Evolutionary conservation across 805 yeast genomes (phyloP).

Genomic region (Phaffomyces antillensis): DNA sequence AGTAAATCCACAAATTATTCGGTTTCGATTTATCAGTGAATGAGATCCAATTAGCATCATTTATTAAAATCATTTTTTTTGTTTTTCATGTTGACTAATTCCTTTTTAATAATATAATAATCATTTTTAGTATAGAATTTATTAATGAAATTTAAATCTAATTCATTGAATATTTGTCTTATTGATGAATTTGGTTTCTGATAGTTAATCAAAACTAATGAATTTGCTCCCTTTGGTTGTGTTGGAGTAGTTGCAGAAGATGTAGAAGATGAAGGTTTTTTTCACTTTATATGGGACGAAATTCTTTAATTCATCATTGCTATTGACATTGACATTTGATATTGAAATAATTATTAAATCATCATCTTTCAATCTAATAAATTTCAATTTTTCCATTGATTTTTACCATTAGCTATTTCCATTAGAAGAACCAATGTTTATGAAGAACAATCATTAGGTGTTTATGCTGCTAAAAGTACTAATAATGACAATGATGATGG

Average conservation of each 20-base stretch:
- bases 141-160: slow-evolving; percentile 28
- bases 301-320: slow-evolving; percentile 41
- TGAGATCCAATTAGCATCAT: slow-evolving; percentile 57
- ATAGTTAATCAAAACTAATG: slow-evolving; percentile 41
- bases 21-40: slow-evolving; percentile 55
- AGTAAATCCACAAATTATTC: no score
- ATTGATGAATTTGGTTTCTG: slow-evolving; percentile 52
- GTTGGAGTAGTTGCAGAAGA: background rate
- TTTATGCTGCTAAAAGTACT: slow-evolving; percentile 40
- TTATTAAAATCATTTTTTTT: slow-evolving; percentile 49
- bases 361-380: slow-evolving; percentile 69
- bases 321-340: slow-evolving; percentile 37
- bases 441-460: slow-evolving; percentile 95
- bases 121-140: slow-evolving; percentile 44
- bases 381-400: slow-evolving; percentile 58
- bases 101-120: slow-evolving; percentile 46
- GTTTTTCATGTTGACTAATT: slow-evolving; percentile 44
- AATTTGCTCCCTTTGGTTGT: slow-evolving; percentile 11
- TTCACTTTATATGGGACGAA: slow-evolving; percentile 55
- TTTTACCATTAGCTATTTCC: slow-evolving; percentile 91
- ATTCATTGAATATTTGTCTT: slow-evolving; percentile 38
- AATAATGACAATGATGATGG: slow-evolving; percentile 6
- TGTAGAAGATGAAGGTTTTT: slow-evolving; percentile 22
- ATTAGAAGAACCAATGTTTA: slow-evolving; percentile 95
- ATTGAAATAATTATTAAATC: slow-evolving; percentile 53